phyloP scores from a whole-genome alignment of 75 land plant species.

The Pinus taeda region DNA sequence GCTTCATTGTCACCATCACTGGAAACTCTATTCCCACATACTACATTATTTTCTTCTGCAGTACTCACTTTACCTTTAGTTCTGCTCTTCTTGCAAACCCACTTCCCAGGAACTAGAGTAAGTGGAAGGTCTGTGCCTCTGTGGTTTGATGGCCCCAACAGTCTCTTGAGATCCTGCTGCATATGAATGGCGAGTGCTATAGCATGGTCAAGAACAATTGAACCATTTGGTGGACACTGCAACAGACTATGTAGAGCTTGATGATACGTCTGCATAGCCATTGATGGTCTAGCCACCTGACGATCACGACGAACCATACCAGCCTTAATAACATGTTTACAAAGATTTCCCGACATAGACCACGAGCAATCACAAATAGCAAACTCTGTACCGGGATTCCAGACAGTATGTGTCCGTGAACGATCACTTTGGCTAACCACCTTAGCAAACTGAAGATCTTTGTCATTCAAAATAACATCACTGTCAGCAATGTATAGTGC shows the following conservation, averaged over 20 bases:
- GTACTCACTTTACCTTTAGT: no score
- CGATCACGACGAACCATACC: slow-evolving; percentile 26
- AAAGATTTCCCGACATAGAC: slow-evolving; percentile 68
- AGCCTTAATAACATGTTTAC: slow-evolving; percentile 67
- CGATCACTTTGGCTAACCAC: slow-evolving; percentile 35
- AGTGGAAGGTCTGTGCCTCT: not conserved
- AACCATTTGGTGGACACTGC: slow-evolving; percentile 46
- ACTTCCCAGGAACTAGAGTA: slow-evolving; percentile 5
- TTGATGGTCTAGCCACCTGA: slow-evolving; percentile 31
- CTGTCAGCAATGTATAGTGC: slow-evolving; percentile 59
- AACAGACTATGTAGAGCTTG: slow-evolving; percentile 36
- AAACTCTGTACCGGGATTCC: slow-evolving; percentile 72
- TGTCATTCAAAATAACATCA: slow-evolving; percentile 38
- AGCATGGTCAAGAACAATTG: slow-evolving; percentile 66
- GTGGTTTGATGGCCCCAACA: slow-evolving; percentile 6
- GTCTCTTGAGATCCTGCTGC: slow-evolving; percentile 32
- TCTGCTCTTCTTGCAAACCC: slow-evolving; percentile 10
- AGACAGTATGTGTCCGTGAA: slow-evolving; percentile 25
- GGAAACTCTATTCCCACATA: no score
- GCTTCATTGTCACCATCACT: no score
- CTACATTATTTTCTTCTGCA: no score
- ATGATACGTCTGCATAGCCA: slow-evolving; percentile 35
- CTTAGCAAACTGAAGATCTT: slow-evolving; percentile 35
- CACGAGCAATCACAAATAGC: slow-evolving; percentile 64
- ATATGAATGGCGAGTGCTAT: slow-evolving; percentile 46